phyloP scores from a whole-genome alignment of 2,329 filamentous ascomycete genomes.

The Clonostachys chloroleuca region DNA sequence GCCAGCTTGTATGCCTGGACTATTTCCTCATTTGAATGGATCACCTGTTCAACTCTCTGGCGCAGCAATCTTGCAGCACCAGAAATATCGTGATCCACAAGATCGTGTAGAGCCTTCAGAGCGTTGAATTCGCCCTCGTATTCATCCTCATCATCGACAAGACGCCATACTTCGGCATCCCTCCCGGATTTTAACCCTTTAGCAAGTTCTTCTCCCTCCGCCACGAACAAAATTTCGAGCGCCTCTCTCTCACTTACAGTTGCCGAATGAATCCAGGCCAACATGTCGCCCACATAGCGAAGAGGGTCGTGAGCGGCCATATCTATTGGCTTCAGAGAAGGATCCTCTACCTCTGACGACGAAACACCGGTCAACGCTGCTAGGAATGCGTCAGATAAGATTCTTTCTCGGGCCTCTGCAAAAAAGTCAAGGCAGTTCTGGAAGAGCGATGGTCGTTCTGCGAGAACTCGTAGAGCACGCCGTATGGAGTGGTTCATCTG shows the following conservation, averaged over 20 bases:
- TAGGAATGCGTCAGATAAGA: slow-evolving; percentile 86
- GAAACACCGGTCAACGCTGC: slow-evolving; percentile 74
- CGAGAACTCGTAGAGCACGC: slow-evolving; percentile 77
- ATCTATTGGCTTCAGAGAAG: slow-evolving; percentile 82
- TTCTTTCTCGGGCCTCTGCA: slow-evolving; percentile 81
- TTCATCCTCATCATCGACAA: slow-evolving; percentile 54
- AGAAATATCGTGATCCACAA: slow-evolving; percentile 81
- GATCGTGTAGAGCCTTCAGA: slow-evolving; percentile 72
- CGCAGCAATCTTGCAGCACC: slow-evolving; percentile 81
- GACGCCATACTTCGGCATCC: slow-evolving; percentile 80
- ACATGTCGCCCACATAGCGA: slow-evolving; percentile 93
- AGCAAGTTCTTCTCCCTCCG: slow-evolving; percentile 83
- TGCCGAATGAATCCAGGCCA: slow-evolving; percentile 93
- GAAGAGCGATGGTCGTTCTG: slow-evolving; percentile 85
- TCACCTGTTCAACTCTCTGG: slow-evolving; percentile 85
- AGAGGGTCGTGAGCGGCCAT: slow-evolving; percentile 87
- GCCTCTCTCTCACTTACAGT: slow-evolving; percentile 92
- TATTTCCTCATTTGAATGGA: slow-evolving; percentile 87
- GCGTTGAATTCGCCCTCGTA: slow-evolving; percentile 66
- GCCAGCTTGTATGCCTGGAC: slow-evolving; percentile 86
- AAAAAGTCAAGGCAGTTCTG: slow-evolving; percentile 93
- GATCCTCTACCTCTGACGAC: slow-evolving; percentile 52
- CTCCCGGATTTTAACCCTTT: slow-evolving; percentile 76
- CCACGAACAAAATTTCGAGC: slow-evolving; percentile 84
- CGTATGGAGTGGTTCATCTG: slow-evolving; percentile 85